Evolutionary conservation across 2,329 filamentous ascomycete species (phyloP), one percentile per base, ranked within the genome.

Genomic region (Alternaria arborescens): DNA sequence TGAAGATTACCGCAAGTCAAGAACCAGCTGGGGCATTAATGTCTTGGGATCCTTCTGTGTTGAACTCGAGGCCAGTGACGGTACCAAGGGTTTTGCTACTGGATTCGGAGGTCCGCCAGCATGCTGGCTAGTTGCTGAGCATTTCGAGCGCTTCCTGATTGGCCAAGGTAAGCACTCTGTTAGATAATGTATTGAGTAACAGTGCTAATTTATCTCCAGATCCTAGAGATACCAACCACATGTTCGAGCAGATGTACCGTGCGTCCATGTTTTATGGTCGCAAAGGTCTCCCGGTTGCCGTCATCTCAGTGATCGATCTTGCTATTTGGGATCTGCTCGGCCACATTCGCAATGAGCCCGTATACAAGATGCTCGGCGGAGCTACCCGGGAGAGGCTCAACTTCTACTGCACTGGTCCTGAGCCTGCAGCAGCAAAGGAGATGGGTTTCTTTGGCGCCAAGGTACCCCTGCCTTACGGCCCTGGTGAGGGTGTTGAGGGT

Each of bases 221-320:
- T 78, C 93, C 93, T 11, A 87, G 94, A 70, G 93, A 97, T 76
- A 96, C 92, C 54, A 97, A 97, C 80, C 87, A 94, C 65, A 84
- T 97, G 30, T 97, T 96, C 77, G 94, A 97, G 83, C 93, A 96
- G 79, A 97, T 97, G 94, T 97, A 97, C 83, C 89, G 93, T 61
- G 91, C 87, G 2, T 96, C 93, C 69, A 96, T 97, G 92, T 97
- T 97, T 84, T 97, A 97, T 76, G 94, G 94, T 63, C 90, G 94
- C 68, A 97, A 97, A 80, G 94, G 94, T 47, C 87, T 97, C 2
- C 91, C 94, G 2, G 87, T 94, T 11, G 94, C 94, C 54, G 90
- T 96, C 73, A 97, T 97, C 74, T 97, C 93, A 2, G 94, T 97
- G 66, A 95, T 97, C 73, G 94, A 97, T 74, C 86, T 97, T 43